Evolutionary conservation across 2,329 filamentous ascomycete species (phyloP).

Genomic region (Penicillium sp.): DNA sequence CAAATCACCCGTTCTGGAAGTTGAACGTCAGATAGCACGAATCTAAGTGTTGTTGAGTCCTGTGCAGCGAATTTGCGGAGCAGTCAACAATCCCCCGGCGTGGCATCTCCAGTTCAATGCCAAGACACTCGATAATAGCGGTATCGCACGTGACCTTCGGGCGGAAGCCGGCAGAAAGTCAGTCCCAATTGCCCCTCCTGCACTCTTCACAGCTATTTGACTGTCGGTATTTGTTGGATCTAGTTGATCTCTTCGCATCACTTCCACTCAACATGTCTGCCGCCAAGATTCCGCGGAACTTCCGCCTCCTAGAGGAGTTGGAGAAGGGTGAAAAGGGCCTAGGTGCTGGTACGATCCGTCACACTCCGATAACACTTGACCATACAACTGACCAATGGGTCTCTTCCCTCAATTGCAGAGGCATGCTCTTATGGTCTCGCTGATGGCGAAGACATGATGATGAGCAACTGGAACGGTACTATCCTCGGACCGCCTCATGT

Average conservation of each 20-base stretch:
- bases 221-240: background rate
- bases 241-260: background rate
- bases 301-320: conserved; percentile 92
- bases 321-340: conserved; percentile 99
- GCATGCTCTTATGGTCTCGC: conserved; percentile 96
- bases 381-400: conserved; percentile 25
- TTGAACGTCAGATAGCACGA: background rate
- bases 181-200: conserved; percentile 25
- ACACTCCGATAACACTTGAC: conserved; percentile 12
- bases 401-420: conserved; percentile 59
- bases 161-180: conserved; percentile 12
- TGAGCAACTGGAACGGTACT: conserved; percentile 99
- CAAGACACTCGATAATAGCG: conserved; percentile 27
- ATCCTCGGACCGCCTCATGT: conserved; percentile 97
- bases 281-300: conserved; percentile 90
- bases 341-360: conserved; percentile 67
- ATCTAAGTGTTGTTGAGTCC: background rate
- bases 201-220: background rate
- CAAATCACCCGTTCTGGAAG: background rate
- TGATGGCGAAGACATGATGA: conserved; percentile 90
- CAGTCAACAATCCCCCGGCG: conserved; percentile 25
- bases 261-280: conserved; percentile 56
- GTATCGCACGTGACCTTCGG: conserved; percentile 27
- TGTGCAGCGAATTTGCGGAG: conserved; percentile 15
- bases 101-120: conserved; percentile 28